Percentiles rank a stretch among this genome's conserved stretches.
phyloP scores from a whole-genome alignment of 768 basidiomycete species.

The Panus rudis region DNA sequence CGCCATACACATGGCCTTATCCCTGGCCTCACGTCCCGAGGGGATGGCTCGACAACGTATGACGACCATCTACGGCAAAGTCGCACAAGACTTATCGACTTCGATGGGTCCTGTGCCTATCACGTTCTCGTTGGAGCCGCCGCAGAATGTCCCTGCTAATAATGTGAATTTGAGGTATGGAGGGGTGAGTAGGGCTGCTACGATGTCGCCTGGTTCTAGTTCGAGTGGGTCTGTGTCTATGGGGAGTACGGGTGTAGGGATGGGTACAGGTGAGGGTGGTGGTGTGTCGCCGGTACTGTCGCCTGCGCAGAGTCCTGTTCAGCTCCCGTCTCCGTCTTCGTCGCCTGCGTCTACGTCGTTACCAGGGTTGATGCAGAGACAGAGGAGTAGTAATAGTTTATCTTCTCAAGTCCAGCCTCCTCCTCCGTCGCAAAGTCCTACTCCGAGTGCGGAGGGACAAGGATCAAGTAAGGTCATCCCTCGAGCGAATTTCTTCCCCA shows the following conservation, averaged over 20 bases:
- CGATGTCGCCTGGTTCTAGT: not conserved
- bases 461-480: conserved; percentile 28
- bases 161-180: too few relatives aligned
- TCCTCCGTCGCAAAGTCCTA: too few relatives aligned
- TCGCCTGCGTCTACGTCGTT: not conserved
- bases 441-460: not conserved
- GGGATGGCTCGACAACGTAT: conserved; percentile 23
- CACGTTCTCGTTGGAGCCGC: conserved; percentile 49
- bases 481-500: conserved; percentile 60
- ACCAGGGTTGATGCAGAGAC: not conserved
- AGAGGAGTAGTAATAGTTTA: too few relatives aligned
- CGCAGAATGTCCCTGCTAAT: conserved; percentile 25
- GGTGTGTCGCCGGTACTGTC: not conserved
- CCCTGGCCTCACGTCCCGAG: conserved; percentile 13
- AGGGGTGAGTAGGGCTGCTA: not conserved
- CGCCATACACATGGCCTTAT: conserved; percentile 16
- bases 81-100: conserved; percentile 40
- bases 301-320: not conserved
- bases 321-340: not conserved
- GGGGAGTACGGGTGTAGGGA: not conserved
- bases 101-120: conserved; percentile 57
- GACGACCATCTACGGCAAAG: conserved; percentile 58
- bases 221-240: conserved; percentile 5
- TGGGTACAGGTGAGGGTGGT: conserved; percentile 2
- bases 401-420: not conserved